Base-by-base conservation (phyloP, 2,329 filamentous ascomycete genomes). In the Penicillium sp. region DNA sequence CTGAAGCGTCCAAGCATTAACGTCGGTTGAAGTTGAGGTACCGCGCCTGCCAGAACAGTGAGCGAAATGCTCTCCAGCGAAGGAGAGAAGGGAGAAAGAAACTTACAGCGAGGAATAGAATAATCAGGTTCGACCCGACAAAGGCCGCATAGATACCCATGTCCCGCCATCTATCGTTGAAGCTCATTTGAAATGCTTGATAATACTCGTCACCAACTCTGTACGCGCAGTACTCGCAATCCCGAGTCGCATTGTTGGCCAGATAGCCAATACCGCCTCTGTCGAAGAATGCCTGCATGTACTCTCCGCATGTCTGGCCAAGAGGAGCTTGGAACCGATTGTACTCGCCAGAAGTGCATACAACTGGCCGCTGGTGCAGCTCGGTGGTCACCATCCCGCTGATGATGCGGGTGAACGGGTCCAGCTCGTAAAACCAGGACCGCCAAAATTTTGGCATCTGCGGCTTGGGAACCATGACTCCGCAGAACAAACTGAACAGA, bases 401-500 rank as follows among this genome's bases (percentile, higher is more conserved):
- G 69, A 96, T 91, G 31, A 96, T 86, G 7, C 91, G 87, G 0
- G 91, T 96, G 76, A 95, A 92, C 3, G 92, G 92, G 72, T 93
- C 88, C 17, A 96, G 86, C 75, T 94, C 83, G 80, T 93, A 93
- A 7, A 95, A 82, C 91, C 91, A 95, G 1, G 85, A 83, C 38
- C 89, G 85, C 90, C 91, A 95, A 79, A 93, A 93, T 2, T 78
- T 81, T 1, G 91, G 90, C 78, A 96, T 96, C 75, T 91, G 88
- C 0, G 89, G 86, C 47, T 88, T 86, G 0, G 92, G 90, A 55
- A 96, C 91, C 62, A 91, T 90, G 64, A 96, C 92, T 76, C 92
- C 92, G 71, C 91, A 96, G 86, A 96, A 96, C 26, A 96, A 84
- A 1, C 90, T 85, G 72, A 96, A 94, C 62, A 90, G 88, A 74